phyloP scores from a whole-genome alignment of 495 filamentous ascomycete genomes.

The Cudoniella acicularis region DNA sequence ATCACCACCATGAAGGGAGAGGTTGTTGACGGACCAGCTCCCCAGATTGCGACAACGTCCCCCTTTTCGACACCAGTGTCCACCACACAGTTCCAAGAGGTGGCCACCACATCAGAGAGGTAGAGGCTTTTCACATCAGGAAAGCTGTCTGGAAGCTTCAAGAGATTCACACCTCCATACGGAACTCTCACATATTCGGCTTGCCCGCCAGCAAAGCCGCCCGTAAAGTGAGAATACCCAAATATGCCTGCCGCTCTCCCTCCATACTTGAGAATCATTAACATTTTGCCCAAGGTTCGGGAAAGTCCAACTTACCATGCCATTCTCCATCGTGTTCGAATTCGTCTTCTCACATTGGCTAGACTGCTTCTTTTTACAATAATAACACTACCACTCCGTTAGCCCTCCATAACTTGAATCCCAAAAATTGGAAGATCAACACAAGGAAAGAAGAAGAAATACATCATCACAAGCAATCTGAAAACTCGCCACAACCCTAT shows the following conservation, averaged over 20 bases:
- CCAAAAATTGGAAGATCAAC: background rate
- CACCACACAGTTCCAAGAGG: slow-evolving; percentile 77
- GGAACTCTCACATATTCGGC: slow-evolving; percentile 86
- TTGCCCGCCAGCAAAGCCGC: slow-evolving; percentile 86
- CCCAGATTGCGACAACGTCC: slow-evolving; percentile 82
- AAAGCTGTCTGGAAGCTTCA: slow-evolving; percentile 74
- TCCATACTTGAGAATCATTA: slow-evolving; percentile 47
- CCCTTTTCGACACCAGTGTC: slow-evolving; percentile 78
- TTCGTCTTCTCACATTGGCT: slow-evolving; percentile 81
- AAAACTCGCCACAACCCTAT: slow-evolving; percentile 81
- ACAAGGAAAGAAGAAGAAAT: slow-evolving; percentile 19
- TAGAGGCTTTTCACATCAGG: slow-evolving; percentile 86
- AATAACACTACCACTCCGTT: slow-evolving; percentile 65
- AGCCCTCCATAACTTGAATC: slow-evolving; percentile 24
- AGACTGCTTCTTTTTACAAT: slow-evolving; percentile 69
- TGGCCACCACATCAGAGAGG: slow-evolving; percentile 75
- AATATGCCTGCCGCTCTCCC: slow-evolving; percentile 69
- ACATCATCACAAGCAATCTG: slow-evolving; percentile 68
- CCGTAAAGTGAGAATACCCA: slow-evolving; percentile 73
- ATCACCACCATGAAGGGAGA: background rate
- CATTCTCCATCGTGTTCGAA: slow-evolving; percentile 60
- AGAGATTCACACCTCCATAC: slow-evolving; percentile 75
- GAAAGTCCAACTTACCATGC: slow-evolving; percentile 39
- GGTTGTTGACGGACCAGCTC: slow-evolving; percentile 42
- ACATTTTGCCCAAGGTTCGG: background rate